phyloP scores from a whole-genome alignment of 352 stramenopile species.

The Phytopythium delawarense region DNA sequence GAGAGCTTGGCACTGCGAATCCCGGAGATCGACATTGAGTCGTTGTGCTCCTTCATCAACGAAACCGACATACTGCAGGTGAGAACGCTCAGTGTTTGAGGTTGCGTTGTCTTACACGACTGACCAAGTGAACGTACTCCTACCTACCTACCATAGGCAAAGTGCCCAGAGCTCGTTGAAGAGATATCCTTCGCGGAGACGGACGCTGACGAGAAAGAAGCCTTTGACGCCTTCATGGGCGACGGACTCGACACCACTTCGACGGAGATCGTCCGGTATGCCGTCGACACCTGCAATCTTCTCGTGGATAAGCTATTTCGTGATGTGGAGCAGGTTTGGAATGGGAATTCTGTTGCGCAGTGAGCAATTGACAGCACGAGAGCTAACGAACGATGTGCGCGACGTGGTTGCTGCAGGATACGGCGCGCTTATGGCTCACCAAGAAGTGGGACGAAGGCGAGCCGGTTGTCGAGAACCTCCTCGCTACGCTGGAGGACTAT shows the following conservation, averaged over 20 bases:
- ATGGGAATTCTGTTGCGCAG: background rate
- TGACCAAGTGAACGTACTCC: background rate
- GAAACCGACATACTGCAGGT: slow-evolving; percentile 79
- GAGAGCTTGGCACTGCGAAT: slow-evolving; percentile 45
- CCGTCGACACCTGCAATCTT: slow-evolving; percentile 54
- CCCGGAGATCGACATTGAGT: slow-evolving; percentile 53
- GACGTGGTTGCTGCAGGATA: slow-evolving; percentile 34
- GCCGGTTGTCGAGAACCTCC: slow-evolving; percentile 62
- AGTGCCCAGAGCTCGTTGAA: slow-evolving; percentile 78
- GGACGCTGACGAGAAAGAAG: slow-evolving; percentile 68
- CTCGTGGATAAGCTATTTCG: slow-evolving; percentile 76
- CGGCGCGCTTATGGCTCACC: slow-evolving; percentile 65
- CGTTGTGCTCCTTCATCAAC: slow-evolving; percentile 86
- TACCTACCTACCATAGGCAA: slow-evolving; percentile 29
- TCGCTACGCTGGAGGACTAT: slow-evolving; percentile 80
- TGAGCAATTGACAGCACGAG: background rate
- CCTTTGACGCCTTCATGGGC: slow-evolving; percentile 72
- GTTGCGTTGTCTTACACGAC: background rate
- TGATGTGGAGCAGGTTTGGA: slow-evolving; percentile 64
- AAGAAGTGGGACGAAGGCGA: slow-evolving; percentile 84
- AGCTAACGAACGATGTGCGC: background rate
- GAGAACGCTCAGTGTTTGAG: background rate
- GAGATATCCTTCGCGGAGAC: slow-evolving; percentile 79
- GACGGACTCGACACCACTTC: slow-evolving; percentile 72
- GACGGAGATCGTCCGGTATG: slow-evolving; percentile 78